Base-by-base conservation (phyloP, 768 basidiomycete species). In the Gelatoporia subvermispora region DNA sequence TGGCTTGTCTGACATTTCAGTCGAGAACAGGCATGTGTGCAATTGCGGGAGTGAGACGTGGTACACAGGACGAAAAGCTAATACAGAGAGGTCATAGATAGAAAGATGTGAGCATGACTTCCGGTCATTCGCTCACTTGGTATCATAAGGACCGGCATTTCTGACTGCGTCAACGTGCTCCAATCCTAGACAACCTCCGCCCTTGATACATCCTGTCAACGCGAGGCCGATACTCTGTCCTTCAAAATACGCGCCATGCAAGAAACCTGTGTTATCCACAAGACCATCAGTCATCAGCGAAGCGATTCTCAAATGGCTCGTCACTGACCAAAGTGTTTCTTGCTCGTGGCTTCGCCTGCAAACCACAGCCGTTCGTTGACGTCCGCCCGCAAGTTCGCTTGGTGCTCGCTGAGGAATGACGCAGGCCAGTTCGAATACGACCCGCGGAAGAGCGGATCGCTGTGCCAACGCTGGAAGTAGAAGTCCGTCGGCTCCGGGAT, bases 351-450 rank as follows among this genome's bases (percentile, higher is more conserved):
- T 60, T 85, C 83, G 3, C 82, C 83, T 0, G 83, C 76, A 53
- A 85, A 85, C 72, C 77, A 83, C 9, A 85, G 66, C 10, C 70
- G 67, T 31, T 67, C 59, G 10, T 67, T 66, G 9, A 85, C 67
- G 18, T 76, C 79, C 3, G 78, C 77, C 35, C 78, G 70, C 43
- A 84, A 55, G 56, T 84, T 81, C 8, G 71, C 67, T 8, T 78
- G 70, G 44, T 82, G 78, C 24, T 68, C 66, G 15, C 69, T 71
- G 10, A 77, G 62, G 53, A 83, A 84, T 3, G 79, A 72, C 0
- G 85, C 71, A 0, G 82, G 84, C 83, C 83, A 86, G 51, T 84
- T 87, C 18, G 79, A 80, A 54, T 82, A 87, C 3, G 81, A 78
- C 3, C 81, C 81, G 18, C 81, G 71, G 61, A 72, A 80, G 23